Base-by-base conservation (phyloP, 73 alveolate genomes). In the Paramecium sexaurelia region DNA sequence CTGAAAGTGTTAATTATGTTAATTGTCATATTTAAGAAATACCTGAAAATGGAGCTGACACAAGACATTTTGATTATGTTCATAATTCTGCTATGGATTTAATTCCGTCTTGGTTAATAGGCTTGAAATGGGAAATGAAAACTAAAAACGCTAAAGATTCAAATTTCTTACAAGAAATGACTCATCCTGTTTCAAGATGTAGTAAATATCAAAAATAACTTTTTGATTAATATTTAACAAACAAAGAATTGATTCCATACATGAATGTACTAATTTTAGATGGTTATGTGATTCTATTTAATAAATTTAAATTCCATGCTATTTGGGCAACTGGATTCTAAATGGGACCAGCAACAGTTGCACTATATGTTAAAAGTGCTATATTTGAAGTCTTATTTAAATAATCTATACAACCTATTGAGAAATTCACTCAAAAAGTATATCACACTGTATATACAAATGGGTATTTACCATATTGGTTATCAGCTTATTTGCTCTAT, bases 11-110 rank as follows among this genome's bases (percentile, higher is more conserved):
- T 7, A 92, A 93, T 43, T 56, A 55, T 17, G 94, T 93, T 3
- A 69, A 91, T 41, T 88, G 96, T 93, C 95, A 93, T 41, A 68
- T 75, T 85, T 32, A 93, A 66, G 96, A 93, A 39, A 91, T 93
- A 26, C 93, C 95, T 29, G 96, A 93, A 56, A 93, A 93, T 78
- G 96, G 96, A 2, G 95, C 95, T 75, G 96, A 93, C 20, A 32
- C 92, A 57, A 88, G 84, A 78, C 96, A 93, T 56, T 93, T 93
- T 43, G 89, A 88, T 75, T 93, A 78, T 55, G 82, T 93, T 17
- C 96, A 93, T 84, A 8, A 41, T n/a, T 51, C 91, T 8, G 73
- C 85, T 19, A 41, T 73, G 85, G 91, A 71, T 75, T 27, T 93
- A 17, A 71, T 92, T 26, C 85, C 75, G 22, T 40, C 87, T 32